phyloP scores from a whole-genome alignment of 2,329 filamentous ascomycete species.

The Colletotrichum salicis region DNA sequence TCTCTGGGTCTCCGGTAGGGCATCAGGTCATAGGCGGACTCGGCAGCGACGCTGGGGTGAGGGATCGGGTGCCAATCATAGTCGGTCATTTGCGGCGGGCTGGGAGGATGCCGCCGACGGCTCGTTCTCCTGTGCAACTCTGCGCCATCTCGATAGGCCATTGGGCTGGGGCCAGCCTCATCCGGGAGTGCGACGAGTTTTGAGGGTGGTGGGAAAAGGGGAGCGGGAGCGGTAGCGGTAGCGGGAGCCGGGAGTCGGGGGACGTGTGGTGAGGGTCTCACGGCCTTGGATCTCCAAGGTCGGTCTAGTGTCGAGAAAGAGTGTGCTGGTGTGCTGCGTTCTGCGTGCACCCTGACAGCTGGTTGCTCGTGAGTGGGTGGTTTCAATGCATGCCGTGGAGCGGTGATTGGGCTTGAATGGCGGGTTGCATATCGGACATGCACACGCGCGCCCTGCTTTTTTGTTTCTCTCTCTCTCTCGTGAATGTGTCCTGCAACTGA shows the following conservation, averaged over 20 bases:
- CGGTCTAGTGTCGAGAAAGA: constrained; percentile 17
- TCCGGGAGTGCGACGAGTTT: constrained; percentile 9
- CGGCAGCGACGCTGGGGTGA: constrained; percentile 28
- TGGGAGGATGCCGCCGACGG: constrained; percentile 27
- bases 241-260: constrained; percentile 3
- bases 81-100: constrained; percentile 41
- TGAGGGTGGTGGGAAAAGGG: not conserved
- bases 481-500: constrained; percentile 5
- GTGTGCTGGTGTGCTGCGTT: not conserved
- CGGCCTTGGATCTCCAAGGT: not conserved
- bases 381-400: constrained; percentile 28
- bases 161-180: constrained; percentile 35
- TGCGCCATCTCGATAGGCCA: constrained; percentile 38
- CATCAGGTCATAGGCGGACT: constrained; percentile 45
- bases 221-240: constrained; percentile 1
- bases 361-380: constrained; percentile 34
- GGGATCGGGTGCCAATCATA: constrained; percentile 44
- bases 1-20: constrained; percentile 44
- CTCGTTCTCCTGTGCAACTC: constrained; percentile 35
- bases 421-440: constrained; percentile 33
- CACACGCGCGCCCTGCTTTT: constrained; percentile 32
- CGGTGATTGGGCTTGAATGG: constrained; percentile 35
- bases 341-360: constrained; percentile 30
- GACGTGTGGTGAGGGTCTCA: constrained; percentile 3
- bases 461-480: not conserved